Evolutionary conservation across 495 filamentous ascomycete genomes (phyloP), one percentile per base, ranked within the genome.

Genomic region (Articulospora tetracladia): DNA sequence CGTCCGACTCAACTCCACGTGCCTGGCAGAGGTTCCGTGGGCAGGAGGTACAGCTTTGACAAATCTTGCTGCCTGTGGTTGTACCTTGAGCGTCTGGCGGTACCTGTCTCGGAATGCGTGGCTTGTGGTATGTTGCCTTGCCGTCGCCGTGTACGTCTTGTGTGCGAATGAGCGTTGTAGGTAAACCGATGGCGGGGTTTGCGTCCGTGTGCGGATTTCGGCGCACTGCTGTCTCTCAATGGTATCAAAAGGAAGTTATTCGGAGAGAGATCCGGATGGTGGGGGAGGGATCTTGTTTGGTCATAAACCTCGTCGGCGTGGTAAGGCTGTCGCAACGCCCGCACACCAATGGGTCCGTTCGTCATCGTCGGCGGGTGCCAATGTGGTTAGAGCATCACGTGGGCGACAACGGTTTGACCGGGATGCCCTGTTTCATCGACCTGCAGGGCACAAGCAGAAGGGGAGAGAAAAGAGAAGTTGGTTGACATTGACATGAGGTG

Each of bases 51-150:
- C 39, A 44, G 17, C 8, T 7, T 44, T 44, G 39, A 44, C 39
- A 44, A 44, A 44, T 44, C 10, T n/a, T 12, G 39, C 39, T 44
- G 39, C 28, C 51, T 54, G 19, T 26, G 28, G 27, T 36, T 34
- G 17, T 34, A 34, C 4, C 1, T 19, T 19, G 34, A 17, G 51
- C 11, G 7, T 30, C 51, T 26, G 27, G 36, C 20, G 11, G 51
- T 54, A 54, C 51, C 19, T 32, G 26, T 36, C 1, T 34, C 24
- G 27, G n/a, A 20, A 20, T 39, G 51, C 51, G 51, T 36, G 51
- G 51, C 51, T 54, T 26, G 51, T 34, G 27, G 24, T 19, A 11
- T 34, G 51, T 54, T 54, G 27, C 17, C 39, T 44, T 44, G 39
- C 10, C n/a, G 15, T 44, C 17, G 4, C 39, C 39, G 3, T 7